Evolutionary conservation across 768 basidiomycete genomes (phyloP).

Genomic region (Trametes sanguinea): DNA sequence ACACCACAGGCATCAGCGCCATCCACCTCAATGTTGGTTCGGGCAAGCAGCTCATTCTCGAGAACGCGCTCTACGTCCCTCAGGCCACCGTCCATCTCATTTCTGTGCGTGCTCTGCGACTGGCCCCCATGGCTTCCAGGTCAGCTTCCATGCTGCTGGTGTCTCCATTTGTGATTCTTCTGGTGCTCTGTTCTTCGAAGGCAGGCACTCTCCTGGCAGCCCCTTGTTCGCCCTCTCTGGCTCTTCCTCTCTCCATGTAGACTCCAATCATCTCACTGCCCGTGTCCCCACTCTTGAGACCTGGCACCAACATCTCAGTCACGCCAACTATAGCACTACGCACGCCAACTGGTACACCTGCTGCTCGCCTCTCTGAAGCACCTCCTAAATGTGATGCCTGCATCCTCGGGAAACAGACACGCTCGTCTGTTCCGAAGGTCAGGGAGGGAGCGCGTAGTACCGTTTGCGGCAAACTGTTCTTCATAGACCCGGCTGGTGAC

Average conservation of each 20-base stretch:
- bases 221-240: conserved; percentile 6
- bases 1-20: conserved; percentile 30
- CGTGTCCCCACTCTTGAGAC: conserved; percentile 15
- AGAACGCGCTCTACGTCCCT: conserved; percentile 19
- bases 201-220: neutral
- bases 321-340: conserved; percentile 26
- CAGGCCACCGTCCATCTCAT: conserved; percentile 13
- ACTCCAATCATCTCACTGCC: neutral
- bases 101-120: conserved; percentile 13
- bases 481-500: conserved; percentile 33
- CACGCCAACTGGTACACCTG: conserved; percentile 28
- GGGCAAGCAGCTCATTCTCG: conserved; percentile 12
- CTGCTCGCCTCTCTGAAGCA: conserved; percentile 19
- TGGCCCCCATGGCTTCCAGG: neutral
- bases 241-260: neutral
- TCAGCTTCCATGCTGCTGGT: neutral
- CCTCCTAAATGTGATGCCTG: conserved; percentile 38
- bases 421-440: conserved; percentile 35
- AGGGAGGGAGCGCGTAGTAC: conserved; percentile 23
- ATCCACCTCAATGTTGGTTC: conserved; percentile 26
- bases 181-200: conserved; percentile 2
- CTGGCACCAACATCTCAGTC: conserved; percentile 33
- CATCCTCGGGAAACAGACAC: conserved; percentile 42
- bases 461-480: conserved; percentile 32
- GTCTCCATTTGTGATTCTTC: neutral